Percentiles rank a stretch among this genome's conserved stretches.
Conservation (phyloP, 208 protist genomes). For the Acanthamoeba castellanii region DNA sequence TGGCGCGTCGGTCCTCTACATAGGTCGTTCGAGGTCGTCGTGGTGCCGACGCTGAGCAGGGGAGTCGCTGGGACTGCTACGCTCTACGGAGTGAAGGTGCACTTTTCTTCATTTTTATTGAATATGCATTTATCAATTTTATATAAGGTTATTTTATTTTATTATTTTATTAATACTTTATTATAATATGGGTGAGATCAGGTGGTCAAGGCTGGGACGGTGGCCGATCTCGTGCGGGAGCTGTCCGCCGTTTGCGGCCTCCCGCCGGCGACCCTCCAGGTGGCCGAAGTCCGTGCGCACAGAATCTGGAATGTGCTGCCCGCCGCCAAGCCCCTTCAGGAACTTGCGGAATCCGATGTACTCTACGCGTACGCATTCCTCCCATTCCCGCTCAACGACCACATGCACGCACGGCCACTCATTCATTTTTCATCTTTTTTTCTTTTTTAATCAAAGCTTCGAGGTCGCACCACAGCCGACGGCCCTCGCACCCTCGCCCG, state of each 20-base stretch:
- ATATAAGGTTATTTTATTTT: too few species aligned
- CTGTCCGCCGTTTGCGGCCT: not conserved
- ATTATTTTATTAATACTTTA: too few species aligned
- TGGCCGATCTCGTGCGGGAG: not conserved
- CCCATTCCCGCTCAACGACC: not conserved
- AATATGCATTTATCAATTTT: not conserved
- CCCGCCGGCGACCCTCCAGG: not conserved
- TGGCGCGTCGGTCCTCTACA: not conserved
- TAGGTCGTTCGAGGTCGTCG: constrained; percentile 41
- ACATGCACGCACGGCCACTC: not conserved
- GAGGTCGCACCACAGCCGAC: not conserved
- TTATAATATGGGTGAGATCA: not conserved
- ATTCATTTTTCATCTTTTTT: not conserved
- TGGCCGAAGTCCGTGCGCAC: constrained; percentile 52
- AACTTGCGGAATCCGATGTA: not conserved
- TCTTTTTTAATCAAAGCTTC: not conserved
- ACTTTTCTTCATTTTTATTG: too few species aligned
- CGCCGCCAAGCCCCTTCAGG: not conserved
- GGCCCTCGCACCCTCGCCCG: not conserved
- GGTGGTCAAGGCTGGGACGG: constrained; percentile 47
- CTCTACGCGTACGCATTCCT: constrained; percentile 16
- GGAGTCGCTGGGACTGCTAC: not conserved
- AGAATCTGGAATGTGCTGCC: constrained; percentile 51
- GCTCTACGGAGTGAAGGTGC: constrained; percentile 14
- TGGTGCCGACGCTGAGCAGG: constrained; percentile 30